A percentile compares a stretch with the other conserved stretches of the same genome.
Evolutionary conservation across 257 asterid species (phyloP).

Genomic region (Plantago major): DNA sequence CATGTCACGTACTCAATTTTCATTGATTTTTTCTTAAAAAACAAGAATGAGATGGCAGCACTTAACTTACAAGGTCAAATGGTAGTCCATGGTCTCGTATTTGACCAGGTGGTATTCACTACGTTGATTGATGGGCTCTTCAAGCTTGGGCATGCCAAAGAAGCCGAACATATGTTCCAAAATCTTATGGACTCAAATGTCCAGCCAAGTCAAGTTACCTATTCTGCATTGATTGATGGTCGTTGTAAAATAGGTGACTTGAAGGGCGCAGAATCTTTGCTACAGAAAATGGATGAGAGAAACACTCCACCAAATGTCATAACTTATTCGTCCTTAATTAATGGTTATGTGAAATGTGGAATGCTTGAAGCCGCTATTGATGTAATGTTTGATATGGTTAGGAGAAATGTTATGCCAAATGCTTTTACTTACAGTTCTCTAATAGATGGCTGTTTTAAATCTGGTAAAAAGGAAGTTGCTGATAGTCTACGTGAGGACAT

Average conservation of each 20-base stretch:
- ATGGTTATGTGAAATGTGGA: constrained; percentile 65
- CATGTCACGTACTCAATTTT: constrained; percentile 65
- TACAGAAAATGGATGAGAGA: constrained; percentile 61
- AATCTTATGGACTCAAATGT: constrained; percentile 39
- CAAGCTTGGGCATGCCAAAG: constrained; percentile 56
- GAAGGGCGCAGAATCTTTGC: constrained; percentile 45
- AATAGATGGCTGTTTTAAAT: constrained; percentile 73
- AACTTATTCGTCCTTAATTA: constrained; percentile 63
- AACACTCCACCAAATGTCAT: constrained; percentile 53
- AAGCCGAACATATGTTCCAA: constrained; percentile 56
- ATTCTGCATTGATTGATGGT: constrained; percentile 69
- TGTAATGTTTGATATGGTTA: constrained; percentile 47
- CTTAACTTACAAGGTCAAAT: constrained; percentile 64
- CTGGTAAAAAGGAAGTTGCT: constrained; percentile 53
- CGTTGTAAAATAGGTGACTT: constrained; percentile 63
- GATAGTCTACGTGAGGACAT: constrained; percentile 60
- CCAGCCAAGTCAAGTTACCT: constrained; percentile 51
- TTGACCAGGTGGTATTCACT: constrained; percentile 67
- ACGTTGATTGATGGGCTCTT: constrained; percentile 74
- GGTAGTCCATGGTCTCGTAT: constrained; percentile 73
- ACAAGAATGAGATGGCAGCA: constrained; percentile 48
- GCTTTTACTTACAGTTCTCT: constrained; percentile 49
- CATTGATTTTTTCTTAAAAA: constrained; percentile 51
- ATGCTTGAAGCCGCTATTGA: constrained; percentile 59
- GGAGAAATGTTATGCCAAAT: constrained; percentile 53